These are phyloP conservation scores for Puccinia triticina DNA, from an alignment of 1,284 basidiomycete genomes.

Conservation along the genomic window DNA sequence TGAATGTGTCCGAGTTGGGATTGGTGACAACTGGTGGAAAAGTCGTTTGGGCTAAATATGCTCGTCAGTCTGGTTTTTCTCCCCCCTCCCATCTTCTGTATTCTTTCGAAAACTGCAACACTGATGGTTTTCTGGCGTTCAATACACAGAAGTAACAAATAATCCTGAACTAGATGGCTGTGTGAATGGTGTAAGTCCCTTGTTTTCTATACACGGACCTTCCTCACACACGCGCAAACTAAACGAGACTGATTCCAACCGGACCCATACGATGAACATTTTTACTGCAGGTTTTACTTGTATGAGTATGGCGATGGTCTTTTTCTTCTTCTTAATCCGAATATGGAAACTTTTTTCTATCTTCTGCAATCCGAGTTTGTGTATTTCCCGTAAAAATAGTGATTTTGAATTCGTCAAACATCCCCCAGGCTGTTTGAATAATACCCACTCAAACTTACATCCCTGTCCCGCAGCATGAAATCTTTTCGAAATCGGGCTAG, in stretches of 20 bases:
- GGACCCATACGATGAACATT: no score
- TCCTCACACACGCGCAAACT: not conserved
- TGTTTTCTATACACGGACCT: not conserved
- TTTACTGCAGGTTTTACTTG: slow-evolving; percentile 17
- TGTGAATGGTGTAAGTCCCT: slow-evolving; percentile 74
- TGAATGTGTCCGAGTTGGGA: slow-evolving; percentile 94
- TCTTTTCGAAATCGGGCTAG: no score
- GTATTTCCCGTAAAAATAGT: not conserved
- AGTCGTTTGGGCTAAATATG: slow-evolving; percentile 68
- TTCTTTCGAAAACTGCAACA: not conserved
- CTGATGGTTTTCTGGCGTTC: slow-evolving; percentile 66
- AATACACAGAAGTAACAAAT: slow-evolving; percentile 41
- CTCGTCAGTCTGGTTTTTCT: slow-evolving; percentile 45
- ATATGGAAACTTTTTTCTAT: not conserved
- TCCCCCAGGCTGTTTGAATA: not conserved
- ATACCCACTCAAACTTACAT: not conserved
- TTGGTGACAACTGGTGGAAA: slow-evolving; percentile 99
- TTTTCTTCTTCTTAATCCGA: not conserved
- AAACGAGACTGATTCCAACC: not conserved
- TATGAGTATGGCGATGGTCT: not conserved
- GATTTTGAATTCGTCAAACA: not conserved
- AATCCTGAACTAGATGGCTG: slow-evolving; percentile 84
- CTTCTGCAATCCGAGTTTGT: not conserved
- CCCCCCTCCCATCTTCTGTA: not conserved
- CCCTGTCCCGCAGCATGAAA: no score